Evolutionary conservation across 2,329 filamentous ascomycete species (phyloP), one percentile per base, ranked within the genome.

Genomic region (Pezicula radicicola): DNA sequence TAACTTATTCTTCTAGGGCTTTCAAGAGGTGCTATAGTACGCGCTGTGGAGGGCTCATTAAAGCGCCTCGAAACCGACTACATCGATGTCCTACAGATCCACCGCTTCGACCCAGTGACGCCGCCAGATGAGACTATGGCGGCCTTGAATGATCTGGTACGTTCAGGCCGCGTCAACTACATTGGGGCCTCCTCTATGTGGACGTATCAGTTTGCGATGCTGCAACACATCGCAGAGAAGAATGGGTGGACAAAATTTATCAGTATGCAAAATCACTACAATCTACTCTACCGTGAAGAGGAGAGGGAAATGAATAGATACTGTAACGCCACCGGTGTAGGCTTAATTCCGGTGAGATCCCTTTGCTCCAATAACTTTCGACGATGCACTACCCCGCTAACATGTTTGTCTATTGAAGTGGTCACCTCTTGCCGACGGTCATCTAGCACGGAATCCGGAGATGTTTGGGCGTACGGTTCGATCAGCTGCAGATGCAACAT

Each of bases 1-100:
- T 36, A 25, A 45, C n/a, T 3, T 4, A 27, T 6, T 18, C 19
- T 3, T 43, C 4, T 28, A 48, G 84, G 85, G 0, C 69, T 88
- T 16, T 83, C 78, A 18, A 73, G 86, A 43, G 80, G 81, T 60
- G 79, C 84, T 52, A 84, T 89, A 58, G 82, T 88, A 60, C 79
- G 85, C 57, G 80, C 83, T 0, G 85, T 89, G 6, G 77, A 88
- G 12, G 77, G 74, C 40, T 84, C 78, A 47, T 69, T 84, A 4
- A 67, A 72, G 49, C 69, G 81, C 21, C 70, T 87, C 33, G 76
- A 75, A 21, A 82, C 75, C 2, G 59, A 69, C 2, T 84, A 85
- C 66, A 79, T 84, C 55, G 80, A 83, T 65, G 73, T 84, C 3
- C 70, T 85, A 19, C 81, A 84, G 65, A 81, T 85, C 53, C 81